Conservation (phyloP, 768 basidiomycete species). For the Hysterangium stoloniferum region DNA sequence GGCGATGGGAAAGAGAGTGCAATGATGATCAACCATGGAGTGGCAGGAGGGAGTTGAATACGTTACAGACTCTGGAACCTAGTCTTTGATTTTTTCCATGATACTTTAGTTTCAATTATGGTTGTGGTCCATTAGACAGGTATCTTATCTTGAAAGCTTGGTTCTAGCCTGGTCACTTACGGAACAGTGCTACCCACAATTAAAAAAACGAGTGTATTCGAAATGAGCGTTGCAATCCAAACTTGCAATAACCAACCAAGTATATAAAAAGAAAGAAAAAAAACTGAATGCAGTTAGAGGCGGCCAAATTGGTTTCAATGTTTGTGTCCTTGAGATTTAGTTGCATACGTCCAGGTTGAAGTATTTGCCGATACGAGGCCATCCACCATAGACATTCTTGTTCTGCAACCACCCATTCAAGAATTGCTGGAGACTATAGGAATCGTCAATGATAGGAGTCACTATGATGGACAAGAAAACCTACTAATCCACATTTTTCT, state of each 20-base stretch:
- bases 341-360: conserved; percentile 49
- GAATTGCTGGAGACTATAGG: conserved; percentile 52
- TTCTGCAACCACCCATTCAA: conserved; percentile 68
- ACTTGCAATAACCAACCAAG: too few relatives aligned
- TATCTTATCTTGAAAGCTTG: too few relatives aligned
- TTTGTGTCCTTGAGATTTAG: neutral
- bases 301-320: too few relatives aligned
- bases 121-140: too few relatives aligned
- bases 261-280: too few relatives aligned
- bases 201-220: too few relatives aligned
- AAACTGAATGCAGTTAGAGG: too few relatives aligned
- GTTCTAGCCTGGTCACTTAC: too few relatives aligned
- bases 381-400: conserved; percentile 39
- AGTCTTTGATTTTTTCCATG: neutral
- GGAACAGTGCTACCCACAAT: too few relatives aligned
- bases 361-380: conserved; percentile 49
- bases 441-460: neutral
- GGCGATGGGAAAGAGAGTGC: conserved; percentile 45
- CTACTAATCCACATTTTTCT: conserved; percentile 85
- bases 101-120: neutral
- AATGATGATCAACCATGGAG: conserved; percentile 45
- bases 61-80: neutral
- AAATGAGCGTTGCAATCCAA: too few relatives aligned
- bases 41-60: conserved; percentile 21
- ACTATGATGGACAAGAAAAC: conserved; percentile 17